Evolutionary conservation across 164 flowering plant species (phyloP).

Genomic region (Annona cherimola): DNA sequence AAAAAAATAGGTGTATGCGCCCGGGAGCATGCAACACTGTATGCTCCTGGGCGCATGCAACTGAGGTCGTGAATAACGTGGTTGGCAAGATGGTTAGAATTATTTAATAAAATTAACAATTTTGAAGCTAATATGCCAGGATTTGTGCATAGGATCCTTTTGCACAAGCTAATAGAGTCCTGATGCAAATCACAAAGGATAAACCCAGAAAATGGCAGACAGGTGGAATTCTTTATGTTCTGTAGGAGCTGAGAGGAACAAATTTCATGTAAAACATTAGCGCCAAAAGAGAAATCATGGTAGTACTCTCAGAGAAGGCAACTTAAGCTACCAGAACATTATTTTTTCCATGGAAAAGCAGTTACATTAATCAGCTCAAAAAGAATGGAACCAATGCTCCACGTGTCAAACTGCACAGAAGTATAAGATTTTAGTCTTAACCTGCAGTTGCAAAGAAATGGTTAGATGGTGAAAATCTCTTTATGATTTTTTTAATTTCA

Average conservation of each 20-base stretch:
- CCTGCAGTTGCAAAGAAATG: background rate
- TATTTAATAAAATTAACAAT: background rate
- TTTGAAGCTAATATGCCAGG: conserved; percentile 40
- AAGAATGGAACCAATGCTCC: conserved; percentile 65
- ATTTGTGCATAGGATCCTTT: conserved; percentile 38
- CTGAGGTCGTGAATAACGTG: background rate
- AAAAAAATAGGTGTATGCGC: too few species aligned
- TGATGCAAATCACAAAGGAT: conserved; percentile 34
- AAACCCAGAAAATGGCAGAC: conserved; percentile 44
- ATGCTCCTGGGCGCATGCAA: too few species aligned
- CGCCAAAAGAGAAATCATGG: background rate
- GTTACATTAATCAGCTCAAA: conserved; percentile 66
- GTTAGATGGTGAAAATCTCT: too few species aligned
- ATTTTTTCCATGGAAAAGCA: conserved; percentile 55
- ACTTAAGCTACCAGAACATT: conserved; percentile 49
- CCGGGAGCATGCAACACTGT: too few species aligned
- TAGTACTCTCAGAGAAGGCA: background rate
- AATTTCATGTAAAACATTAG: background rate
- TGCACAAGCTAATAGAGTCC: conserved; percentile 50
- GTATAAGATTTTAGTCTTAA: background rate
- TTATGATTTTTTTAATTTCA: too few species aligned
- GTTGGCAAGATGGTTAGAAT: background rate
- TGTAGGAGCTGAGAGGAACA: conserved; percentile 32
- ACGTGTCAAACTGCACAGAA: conserved; percentile 54
- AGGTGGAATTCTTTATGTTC: conserved; percentile 37